Conservation (phyloP, 345 rosid genomes). For the Firmiana major region DNA sequence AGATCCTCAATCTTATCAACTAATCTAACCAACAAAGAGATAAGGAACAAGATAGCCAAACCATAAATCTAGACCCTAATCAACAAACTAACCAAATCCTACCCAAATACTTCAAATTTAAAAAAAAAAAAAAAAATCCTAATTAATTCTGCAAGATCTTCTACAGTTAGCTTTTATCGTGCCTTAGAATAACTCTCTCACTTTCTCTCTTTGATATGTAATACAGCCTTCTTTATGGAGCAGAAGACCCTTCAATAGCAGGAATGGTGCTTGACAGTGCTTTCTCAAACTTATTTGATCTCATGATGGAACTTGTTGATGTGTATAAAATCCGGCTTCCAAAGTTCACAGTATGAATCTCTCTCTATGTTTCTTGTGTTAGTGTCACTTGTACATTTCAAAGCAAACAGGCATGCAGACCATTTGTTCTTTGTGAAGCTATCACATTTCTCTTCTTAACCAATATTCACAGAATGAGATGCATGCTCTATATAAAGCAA, state of each 20-base stretch:
- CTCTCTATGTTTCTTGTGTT: slow-evolving; percentile 5
- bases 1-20: no score
- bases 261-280: slow-evolving; percentile 99
- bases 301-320: slow-evolving; percentile 97
- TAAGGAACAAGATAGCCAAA: no score
- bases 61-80: no score
- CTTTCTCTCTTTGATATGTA: slow-evolving; percentile 16
- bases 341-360: slow-evolving; percentile 71
- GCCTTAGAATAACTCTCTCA: neutral
- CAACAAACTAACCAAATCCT: no score
- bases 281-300: slow-evolving; percentile 88
- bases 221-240: slow-evolving; percentile 94
- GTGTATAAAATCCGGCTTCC: slow-evolving; percentile 90
- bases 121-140: no score
- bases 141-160: no score
- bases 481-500: neutral
- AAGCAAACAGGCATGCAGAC: neutral
- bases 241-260: slow-evolving; percentile 92
- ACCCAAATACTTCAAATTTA: no score
- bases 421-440: neutral
- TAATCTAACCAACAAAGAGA: no score
- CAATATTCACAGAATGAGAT: neutral
- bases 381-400: neutral
- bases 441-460: neutral
- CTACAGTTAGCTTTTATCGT: neutral